These are phyloP conservation scores for Solanum chmielewskii DNA, from an alignment of 257 asterid genomes.

Conservation along the genomic window DNA sequence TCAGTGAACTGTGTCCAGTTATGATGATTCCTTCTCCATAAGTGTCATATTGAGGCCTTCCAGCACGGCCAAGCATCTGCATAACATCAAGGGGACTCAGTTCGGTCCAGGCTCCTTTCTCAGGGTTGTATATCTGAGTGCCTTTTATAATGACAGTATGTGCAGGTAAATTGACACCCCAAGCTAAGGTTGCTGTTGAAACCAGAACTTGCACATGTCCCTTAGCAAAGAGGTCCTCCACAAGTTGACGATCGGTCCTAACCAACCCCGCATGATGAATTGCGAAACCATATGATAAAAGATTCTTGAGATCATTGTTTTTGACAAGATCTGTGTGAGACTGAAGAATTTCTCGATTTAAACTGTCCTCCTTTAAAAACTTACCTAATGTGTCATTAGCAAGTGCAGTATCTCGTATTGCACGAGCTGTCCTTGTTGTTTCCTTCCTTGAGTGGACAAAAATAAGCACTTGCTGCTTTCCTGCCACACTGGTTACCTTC, in stretches of 20 bases:
- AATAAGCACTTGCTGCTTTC: conserved; percentile 32
- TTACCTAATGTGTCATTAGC: conserved; percentile 28
- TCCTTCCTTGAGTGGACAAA: conserved; percentile 36
- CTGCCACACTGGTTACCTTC: conserved; percentile 25
- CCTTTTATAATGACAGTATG: conserved; percentile 34
- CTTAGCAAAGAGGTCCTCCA: conserved; percentile 23
- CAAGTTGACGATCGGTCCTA: conserved; percentile 26
- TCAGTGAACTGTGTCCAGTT: conserved; percentile 24
- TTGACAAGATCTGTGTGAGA: conserved; percentile 28
- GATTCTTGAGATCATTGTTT: conserved; percentile 30
- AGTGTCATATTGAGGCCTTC: conserved; percentile 33
- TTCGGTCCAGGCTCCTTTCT: conserved; percentile 37
- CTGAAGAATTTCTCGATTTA: conserved; percentile 23
- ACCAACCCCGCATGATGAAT: conserved; percentile 36
- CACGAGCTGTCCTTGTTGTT: conserved; percentile 33
- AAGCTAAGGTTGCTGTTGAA: conserved; percentile 32
- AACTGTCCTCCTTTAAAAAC: conserved; percentile 24
- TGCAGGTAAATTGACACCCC: conserved; percentile 40
- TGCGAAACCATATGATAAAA: conserved; percentile 29
- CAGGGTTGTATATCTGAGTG: conserved; percentile 31
- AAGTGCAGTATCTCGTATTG: conserved; percentile 25
- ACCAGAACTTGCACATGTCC: conserved; percentile 30
- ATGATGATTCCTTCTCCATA: conserved; percentile 29
- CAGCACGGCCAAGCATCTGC: conserved; percentile 43
- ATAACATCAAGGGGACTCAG: conserved; percentile 30